Evolutionary conservation across 2,329 filamentous ascomycete genomes (phyloP).

Genomic region (Graphilbum fragrans): DNA sequence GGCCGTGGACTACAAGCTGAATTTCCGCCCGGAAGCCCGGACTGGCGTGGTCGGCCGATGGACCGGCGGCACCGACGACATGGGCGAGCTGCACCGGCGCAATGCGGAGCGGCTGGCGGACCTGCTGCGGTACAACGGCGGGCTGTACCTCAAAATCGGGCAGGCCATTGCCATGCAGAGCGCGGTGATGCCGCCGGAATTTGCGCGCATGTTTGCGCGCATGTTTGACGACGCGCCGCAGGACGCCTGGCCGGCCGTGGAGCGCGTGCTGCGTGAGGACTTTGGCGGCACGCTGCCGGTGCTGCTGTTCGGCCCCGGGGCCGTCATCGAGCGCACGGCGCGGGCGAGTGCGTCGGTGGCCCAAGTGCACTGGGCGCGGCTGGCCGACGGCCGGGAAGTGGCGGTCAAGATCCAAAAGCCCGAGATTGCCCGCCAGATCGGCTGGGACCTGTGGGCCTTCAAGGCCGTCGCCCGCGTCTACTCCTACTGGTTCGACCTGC

Average conservation of each 20-base stretch:
- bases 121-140: constrained; percentile 75
- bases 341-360: constrained; percentile 82
- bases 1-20: constrained; percentile 90
- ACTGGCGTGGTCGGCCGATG: constrained; percentile 14
- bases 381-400: constrained; percentile 79
- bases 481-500: constrained; percentile 83
- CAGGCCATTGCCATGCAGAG: constrained; percentile 98
- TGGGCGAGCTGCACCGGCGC: constrained; percentile 68
- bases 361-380: constrained; percentile 87
- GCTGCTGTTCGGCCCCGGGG: constrained; percentile 82
- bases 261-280: constrained; percentile 75
- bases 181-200: constrained; percentile 83
- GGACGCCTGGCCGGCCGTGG: constrained; percentile 75
- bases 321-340: constrained; percentile 48
- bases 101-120: constrained; percentile 77
- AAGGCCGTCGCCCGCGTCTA: constrained; percentile 75
- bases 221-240: constrained; percentile 99
- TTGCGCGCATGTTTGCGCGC: constrained; percentile 86
- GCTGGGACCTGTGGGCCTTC: constrained; percentile 94
- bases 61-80: constrained; percentile 36
- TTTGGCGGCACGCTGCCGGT: constrained; percentile 75
- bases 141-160: constrained; percentile 92
- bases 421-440: constrained; percentile 82
- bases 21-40: constrained; percentile 73
- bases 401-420: constrained; percentile 95